These are phyloP conservation scores for Nannizziopsis barbatae DNA, from an alignment of 2,329 filamentous ascomycete species.

Conservation along the genomic window DNA sequence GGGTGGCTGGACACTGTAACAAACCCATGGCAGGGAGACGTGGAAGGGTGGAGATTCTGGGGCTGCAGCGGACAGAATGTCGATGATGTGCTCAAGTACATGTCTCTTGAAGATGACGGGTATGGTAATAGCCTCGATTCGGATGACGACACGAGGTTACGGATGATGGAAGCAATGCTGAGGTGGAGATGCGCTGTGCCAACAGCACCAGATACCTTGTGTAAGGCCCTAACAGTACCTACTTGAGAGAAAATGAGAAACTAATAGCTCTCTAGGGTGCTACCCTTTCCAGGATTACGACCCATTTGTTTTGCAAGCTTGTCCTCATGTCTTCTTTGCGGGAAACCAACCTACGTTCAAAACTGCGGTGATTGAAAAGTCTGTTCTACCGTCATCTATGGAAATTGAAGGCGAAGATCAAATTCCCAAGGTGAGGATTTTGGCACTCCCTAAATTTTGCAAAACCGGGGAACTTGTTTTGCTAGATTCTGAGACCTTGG, in stretches of 20 bases:
- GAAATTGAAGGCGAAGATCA: conserved; percentile 26
- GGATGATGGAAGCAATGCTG: conserved; percentile 90
- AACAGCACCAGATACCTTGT: conserved; percentile 89
- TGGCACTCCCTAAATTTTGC: conserved; percentile 75
- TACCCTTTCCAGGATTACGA: conserved; percentile 95
- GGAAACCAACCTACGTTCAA: conserved; percentile 74
- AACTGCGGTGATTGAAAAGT: conserved; percentile 51
- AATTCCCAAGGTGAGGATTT: conserved; percentile 51
- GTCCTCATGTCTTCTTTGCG: conserved; percentile 83
- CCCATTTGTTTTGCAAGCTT: conserved; percentile 73
- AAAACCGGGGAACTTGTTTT: conserved; percentile 69
- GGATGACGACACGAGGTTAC: conserved; percentile 57
- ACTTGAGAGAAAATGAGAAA: conserved; percentile 4
- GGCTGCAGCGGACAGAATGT: conserved; percentile 87
- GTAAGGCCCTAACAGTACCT: conserved; percentile 43
- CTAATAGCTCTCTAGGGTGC: conserved; percentile 51
- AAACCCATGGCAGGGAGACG: conserved; percentile 83
- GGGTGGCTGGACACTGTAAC: conserved; percentile 83
- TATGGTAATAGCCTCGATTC: conserved; percentile 19
- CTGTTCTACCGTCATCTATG: conserved; percentile 18
- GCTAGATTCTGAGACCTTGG: conserved; percentile 74
- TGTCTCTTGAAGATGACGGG: conserved; percentile 41
- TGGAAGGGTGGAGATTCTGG: conserved; percentile 80
- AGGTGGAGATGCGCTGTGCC: conserved; percentile 85
- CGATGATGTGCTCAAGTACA: conserved; percentile 86